Percentiles rank a stretch among this genome's conserved stretches.
Conservation (phyloP, 1,284 basidiomycete genomes). For the Cerrena zonata region DNA sequence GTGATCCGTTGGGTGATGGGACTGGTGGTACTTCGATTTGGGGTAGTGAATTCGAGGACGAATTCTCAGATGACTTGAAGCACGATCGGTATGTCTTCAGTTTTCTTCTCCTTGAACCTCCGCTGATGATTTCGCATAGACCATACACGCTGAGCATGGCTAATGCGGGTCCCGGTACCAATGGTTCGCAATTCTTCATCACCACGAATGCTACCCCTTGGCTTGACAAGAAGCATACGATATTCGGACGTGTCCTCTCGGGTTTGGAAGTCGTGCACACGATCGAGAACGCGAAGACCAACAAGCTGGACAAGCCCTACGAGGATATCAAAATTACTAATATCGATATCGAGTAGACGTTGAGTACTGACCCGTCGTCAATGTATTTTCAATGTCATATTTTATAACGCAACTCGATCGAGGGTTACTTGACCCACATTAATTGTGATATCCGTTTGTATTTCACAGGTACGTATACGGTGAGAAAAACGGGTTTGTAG, state of each 20-base stretch:
- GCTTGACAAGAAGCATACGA: conserved; percentile 95
- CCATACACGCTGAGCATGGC: conserved; percentile 99
- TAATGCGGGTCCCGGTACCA: conserved; percentile 92
- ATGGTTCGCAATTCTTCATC: conserved; percentile 97
- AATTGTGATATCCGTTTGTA: conserved; percentile 12
- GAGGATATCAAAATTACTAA: conserved; percentile 88
- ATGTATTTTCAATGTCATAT: not conserved
- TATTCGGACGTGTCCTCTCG: conserved; percentile 75
- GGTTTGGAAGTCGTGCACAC: conserved; percentile 56
- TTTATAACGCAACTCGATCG: conserved; percentile 24
- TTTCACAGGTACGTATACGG: conserved; percentile 8
- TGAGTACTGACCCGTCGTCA: not conserved
- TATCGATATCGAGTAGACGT: conserved; percentile 55
- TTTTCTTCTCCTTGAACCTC: conserved; percentile 5
- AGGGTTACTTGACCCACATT: conserved; percentile 16
- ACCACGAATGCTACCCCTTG: conserved; percentile 94
- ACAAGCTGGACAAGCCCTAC: conserved; percentile 81
- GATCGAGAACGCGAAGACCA: conserved; percentile 63
- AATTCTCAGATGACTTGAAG: conserved; percentile 82
- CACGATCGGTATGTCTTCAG: conserved; percentile 72
- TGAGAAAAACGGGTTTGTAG: conserved; percentile 11
- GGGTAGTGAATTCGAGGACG: conserved; percentile 93
- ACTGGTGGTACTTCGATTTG: conserved; percentile 96
- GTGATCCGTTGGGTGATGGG: conserved; percentile 94
- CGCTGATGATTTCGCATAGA: conserved; percentile 31